These are phyloP conservation scores for Gracilaria vermiculophylla DNA, from an alignment of 23 red algal genomes.

Conservation along the genomic window DNA sequence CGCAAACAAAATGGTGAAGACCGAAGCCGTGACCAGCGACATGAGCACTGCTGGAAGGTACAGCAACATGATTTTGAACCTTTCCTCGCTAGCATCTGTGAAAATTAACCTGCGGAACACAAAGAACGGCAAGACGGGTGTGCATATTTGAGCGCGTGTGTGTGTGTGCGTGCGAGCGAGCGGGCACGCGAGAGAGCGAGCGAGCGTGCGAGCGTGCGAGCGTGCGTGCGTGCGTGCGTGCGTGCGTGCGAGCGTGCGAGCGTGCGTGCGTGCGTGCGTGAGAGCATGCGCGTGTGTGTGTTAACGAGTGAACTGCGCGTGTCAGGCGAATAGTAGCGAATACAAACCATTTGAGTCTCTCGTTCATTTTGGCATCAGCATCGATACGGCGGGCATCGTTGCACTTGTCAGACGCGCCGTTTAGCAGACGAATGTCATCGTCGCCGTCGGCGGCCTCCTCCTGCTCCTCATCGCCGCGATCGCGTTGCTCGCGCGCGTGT, in stretches of 20 bases:
- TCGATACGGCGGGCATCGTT: conserved; percentile 36
- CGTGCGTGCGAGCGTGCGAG: too few relatives aligned
- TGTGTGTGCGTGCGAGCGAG: too few relatives aligned
- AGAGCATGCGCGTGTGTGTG: too few relatives aligned
- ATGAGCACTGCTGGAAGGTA: conserved; percentile 90
- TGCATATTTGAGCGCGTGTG: too few relatives aligned
- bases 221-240: too few relatives aligned
- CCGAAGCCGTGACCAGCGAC: conserved; percentile 62
- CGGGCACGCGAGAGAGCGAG: too few relatives aligned
- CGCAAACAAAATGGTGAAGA: conserved; percentile 80
- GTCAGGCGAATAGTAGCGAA: too few relatives aligned
- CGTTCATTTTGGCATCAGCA: conserved; percentile 12
- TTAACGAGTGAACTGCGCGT: too few relatives aligned
- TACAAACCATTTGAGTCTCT: conserved; percentile 61
- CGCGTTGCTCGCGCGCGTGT: background rate
- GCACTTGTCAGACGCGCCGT: background rate
- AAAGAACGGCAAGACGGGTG: background rate
- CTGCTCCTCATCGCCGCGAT: too few relatives aligned
- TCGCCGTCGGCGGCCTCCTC: background rate
- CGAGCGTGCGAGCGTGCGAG: too few relatives aligned
- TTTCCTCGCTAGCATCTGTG: conserved; percentile 84
- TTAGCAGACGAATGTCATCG: background rate
- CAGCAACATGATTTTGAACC: conserved; percentile 86
- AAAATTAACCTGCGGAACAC: conserved; percentile 65
- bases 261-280: too few relatives aligned